Percentiles rank a stretch among this genome's conserved stretches.
phyloP scores from a whole-genome alignment of 306 rosid genomes.

The Myrica gale region DNA sequence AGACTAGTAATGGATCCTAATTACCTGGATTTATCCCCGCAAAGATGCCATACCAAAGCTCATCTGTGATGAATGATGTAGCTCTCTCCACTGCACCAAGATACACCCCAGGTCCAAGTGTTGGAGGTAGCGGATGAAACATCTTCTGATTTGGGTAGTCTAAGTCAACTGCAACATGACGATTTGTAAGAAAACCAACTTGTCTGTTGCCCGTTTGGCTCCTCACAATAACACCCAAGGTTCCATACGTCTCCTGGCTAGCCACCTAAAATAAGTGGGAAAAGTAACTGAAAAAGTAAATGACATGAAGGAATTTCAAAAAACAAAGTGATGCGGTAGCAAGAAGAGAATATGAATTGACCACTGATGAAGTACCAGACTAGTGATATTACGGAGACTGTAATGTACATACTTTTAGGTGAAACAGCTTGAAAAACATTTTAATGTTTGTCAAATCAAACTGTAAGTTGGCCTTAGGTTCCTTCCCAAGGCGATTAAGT shows the following conservation, averaged over 20 bases:
- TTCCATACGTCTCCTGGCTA: conserved; percentile 95
- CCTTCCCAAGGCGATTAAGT: not conserved
- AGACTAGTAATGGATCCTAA: conserved; percentile 6
- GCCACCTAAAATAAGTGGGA: conserved; percentile 66
- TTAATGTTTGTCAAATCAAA: not conserved
- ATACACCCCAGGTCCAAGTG: conserved; percentile 96
- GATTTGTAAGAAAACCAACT: conserved; percentile 98
- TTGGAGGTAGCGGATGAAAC: conserved; percentile 98
- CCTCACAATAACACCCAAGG: conserved; percentile 94
- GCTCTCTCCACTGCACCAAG: conserved; percentile 99
- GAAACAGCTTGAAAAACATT: not conserved
- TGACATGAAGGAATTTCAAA: not conserved
- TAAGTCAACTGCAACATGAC: conserved; percentile 95
- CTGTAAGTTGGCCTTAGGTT: not conserved
- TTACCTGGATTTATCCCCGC: conserved; percentile 99
- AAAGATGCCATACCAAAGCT: conserved; percentile 97
- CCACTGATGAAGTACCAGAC: not conserved
- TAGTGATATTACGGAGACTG: not conserved
- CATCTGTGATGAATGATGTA: conserved; percentile 93
- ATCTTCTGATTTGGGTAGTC: conserved; percentile 99
- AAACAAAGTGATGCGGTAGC: not conserved
- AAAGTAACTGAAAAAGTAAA: not conserved
- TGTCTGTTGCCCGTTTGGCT: conserved; percentile 94
- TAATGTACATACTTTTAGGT: not conserved
- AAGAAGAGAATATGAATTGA: not conserved